These are phyloP conservation scores for Pestalotiopsis sp. DNA, from an alignment of 2,329 filamentous ascomycete species.

Conservation along the genomic window DNA sequence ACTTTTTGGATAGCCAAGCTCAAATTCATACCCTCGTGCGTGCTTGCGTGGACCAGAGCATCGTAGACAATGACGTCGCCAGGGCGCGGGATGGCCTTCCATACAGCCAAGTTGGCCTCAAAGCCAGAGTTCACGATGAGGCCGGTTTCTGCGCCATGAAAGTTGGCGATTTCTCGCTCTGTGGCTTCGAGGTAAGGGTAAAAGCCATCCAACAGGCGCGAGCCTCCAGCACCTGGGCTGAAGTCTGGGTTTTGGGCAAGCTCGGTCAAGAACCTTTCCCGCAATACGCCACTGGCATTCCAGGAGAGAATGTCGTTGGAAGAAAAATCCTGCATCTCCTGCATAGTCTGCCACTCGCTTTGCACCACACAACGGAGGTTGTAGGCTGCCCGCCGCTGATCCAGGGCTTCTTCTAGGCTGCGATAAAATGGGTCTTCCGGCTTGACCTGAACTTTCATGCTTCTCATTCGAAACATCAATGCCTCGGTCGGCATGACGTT, in stretches of 20 bases:
- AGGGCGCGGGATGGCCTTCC: slow-evolving; percentile 49
- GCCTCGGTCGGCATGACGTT: too few relatives aligned
- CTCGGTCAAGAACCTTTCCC: slow-evolving; percentile 48
- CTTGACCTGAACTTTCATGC: too few relatives aligned
- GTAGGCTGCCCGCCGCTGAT: not conserved
- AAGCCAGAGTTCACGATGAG: slow-evolving; percentile 64
- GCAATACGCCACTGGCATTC: slow-evolving; percentile 47
- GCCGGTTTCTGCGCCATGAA: slow-evolving; percentile 60
- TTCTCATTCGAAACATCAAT: too few relatives aligned
- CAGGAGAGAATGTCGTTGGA: slow-evolving; percentile 69
- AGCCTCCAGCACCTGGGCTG: not conserved
- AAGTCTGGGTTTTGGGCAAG: slow-evolving; percentile 27
- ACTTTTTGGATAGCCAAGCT: slow-evolving; percentile 49
- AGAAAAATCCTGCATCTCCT: slow-evolving; percentile 52
- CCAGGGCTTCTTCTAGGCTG: not conserved
- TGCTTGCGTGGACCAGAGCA: slow-evolving; percentile 67
- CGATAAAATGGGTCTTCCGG: not conserved
- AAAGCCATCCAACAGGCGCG: slow-evolving; percentile 1
- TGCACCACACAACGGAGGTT: not conserved
- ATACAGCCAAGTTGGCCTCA: slow-evolving; percentile 55
- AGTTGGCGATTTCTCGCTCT: slow-evolving; percentile 30
- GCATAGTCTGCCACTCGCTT: not conserved
- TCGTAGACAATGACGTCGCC: slow-evolving; percentile 65
- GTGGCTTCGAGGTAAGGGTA: slow-evolving; percentile 14
- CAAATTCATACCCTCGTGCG: slow-evolving; percentile 65